A percentile compares a stretch with the other conserved stretches of the same genome.
Conservation (phyloP, 1,139 yeast genomes). For the Scheffersomyces titani region DNA sequence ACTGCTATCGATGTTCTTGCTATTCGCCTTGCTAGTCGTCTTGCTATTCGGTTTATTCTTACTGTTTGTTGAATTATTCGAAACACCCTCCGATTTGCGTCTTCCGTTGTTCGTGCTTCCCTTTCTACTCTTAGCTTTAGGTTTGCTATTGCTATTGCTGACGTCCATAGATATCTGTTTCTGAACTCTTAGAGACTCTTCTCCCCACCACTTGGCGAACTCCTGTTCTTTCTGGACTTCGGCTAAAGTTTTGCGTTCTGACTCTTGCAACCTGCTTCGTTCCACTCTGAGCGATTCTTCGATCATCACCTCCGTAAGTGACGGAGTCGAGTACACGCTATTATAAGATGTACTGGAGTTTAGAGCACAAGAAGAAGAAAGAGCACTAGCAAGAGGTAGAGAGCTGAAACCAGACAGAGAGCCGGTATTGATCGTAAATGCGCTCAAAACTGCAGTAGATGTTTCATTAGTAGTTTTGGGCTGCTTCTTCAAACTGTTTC, state of each 20-base stretch:
- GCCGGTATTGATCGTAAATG: neutral
- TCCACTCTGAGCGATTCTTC: conserved; percentile 53
- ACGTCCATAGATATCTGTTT: conserved; percentile 30
- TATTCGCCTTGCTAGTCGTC: neutral
- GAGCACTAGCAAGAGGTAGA: neutral
- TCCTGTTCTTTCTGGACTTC: conserved; percentile 81
- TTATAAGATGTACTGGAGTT: neutral
- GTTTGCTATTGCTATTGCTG: neutral
- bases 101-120: neutral
- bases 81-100: neutral
- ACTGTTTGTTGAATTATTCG: neutral
- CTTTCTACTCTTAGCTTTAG: neutral
- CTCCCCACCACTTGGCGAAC: conserved; percentile 82
- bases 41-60: neutral
- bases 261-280: conserved; percentile 29
- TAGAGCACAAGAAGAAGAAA: neutral
- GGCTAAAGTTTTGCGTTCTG: conserved; percentile 47
- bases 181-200: conserved; percentile 65
- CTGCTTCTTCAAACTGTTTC: neutral
- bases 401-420: neutral
- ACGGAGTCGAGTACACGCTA: conserved; percentile 15
- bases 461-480: neutral
- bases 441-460: neutral
- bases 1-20: no score
- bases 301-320: conserved; percentile 40